Percentiles rank a stretch among this genome's conserved stretches.
Evolutionary conservation across 2,329 filamentous ascomycete genomes (phyloP).

Genomic region (Leptographium radiaticola): DNA sequence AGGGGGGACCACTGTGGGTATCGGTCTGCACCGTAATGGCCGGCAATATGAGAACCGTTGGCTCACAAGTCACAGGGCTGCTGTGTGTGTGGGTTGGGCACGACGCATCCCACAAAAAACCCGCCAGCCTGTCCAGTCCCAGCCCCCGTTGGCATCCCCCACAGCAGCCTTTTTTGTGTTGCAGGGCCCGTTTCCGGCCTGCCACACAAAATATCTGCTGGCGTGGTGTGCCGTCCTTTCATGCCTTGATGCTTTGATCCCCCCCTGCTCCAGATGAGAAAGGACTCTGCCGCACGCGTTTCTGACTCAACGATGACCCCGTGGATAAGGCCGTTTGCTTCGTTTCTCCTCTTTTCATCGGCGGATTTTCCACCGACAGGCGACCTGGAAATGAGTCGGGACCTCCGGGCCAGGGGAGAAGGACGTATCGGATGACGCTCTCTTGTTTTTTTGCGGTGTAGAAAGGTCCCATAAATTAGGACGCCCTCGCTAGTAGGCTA

Average conservation of each 20-base stretch:
- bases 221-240: neutral
- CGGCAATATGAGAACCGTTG: neutral
- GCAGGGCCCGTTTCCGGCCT: neutral
- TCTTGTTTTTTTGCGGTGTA: neutral
- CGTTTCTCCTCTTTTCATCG: neutral
- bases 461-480: neutral
- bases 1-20: neutral
- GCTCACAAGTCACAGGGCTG: neutral
- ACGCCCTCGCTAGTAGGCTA: neutral
- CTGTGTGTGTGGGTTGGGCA: neutral
- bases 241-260: no score
- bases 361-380: neutral
- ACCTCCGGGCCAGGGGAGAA: neutral
- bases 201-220: neutral
- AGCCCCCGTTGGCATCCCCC: neutral
- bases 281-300: no score
- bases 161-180: neutral
- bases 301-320: no score
- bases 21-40: neutral
- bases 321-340: neutral
- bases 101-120: neutral
- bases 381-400: neutral
- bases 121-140: neutral
- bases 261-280: no score
- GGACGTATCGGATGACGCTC: neutral